Percentiles rank a stretch among this genome's conserved stretches.
phyloP scores from a whole-genome alignment of 2,329 filamentous ascomycete genomes.

The Neofusicoccum cordaticola region DNA sequence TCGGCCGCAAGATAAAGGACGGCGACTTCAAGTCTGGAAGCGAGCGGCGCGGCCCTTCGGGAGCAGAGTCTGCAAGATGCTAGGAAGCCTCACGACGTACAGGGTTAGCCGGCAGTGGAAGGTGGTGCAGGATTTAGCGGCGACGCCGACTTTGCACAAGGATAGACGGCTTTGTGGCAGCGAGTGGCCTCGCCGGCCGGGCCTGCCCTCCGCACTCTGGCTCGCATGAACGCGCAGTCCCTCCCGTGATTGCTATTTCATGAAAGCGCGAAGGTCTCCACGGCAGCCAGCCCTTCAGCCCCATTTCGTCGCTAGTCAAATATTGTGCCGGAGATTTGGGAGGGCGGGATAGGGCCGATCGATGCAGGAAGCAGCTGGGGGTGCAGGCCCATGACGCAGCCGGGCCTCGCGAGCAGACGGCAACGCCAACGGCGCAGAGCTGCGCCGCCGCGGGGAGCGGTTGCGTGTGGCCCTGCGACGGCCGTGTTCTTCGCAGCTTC shows the following conservation, averaged over 20 bases:
- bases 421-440: too few relatives aligned
- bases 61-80: too few relatives aligned
- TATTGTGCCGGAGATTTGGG: background rate
- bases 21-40: too few relatives aligned
- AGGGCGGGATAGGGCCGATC: background rate
- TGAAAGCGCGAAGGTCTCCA: background rate
- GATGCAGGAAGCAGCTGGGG: background rate
- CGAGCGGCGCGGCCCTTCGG: too few relatives aligned
- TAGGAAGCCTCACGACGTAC: too few relatives aligned
- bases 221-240: background rate
- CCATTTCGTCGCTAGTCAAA: background rate
- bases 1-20: too few relatives aligned
- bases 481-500: too few relatives aligned
- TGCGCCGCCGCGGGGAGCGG: too few relatives aligned
- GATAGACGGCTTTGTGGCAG: background rate
- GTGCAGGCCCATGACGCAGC: background rate
- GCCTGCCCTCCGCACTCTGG: background rate
- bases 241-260: background rate
- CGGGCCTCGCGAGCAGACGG: too few relatives aligned
- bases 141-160: background rate
- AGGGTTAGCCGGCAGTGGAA: background rate
- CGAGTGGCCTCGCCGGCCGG: background rate
- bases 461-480: too few relatives aligned
- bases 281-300: background rate
- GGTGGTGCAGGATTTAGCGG: background rate